Evolutionary conservation across 305 asterid genomes (phyloP), one percentile per base, ranked within the genome.

Genomic region (Fraxinus paxiana): DNA sequence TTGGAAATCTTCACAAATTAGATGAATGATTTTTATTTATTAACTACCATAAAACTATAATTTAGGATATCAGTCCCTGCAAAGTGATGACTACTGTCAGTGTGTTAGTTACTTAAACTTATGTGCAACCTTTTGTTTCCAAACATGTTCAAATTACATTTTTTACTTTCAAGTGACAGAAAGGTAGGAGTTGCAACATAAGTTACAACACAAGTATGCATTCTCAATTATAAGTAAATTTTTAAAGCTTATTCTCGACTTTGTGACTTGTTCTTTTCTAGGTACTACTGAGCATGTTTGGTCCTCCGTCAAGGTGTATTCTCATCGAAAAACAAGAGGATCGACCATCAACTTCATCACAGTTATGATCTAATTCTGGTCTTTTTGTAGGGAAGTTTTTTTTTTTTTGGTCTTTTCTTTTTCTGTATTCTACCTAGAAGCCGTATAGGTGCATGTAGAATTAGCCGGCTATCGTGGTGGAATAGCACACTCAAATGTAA

Each of bases 301-400:
- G 99, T 74, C 99, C 99, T 22, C 99, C 99, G 12, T 93, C 99
- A n/a, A 90, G 96, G 86, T 93, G 97, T 22, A 91, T 95, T 83
- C 90, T 93, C 13, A 86, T 93, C 43, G 98, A 93, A 92, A 95
- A 92, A 90, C 98, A 93, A 89, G 98, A 95, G 51, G 94, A 92
- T 78, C 91, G 97, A 34, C 98, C 98, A 13, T 95, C 98, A 9
- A 92, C 95, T 46, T 91, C 98, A 5, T 93, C 97, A 15, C 89
- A 88, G 30, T 84, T 86, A 82, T 87, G 78, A 84, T 43, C 54
- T 75, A 63, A 20, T 63, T 22, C 33, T 26, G 6, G 1, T 24
- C 31, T 24, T 24, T 63, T 63, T 24, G n/a, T 0, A 59, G 69
- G 31, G 31, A 20, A 18, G 54, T 12, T 12, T 43, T 12, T 12